Conservation (phyloP, 2,329 filamentous ascomycete species). For the Colletotrichum eremochloae region DNA sequence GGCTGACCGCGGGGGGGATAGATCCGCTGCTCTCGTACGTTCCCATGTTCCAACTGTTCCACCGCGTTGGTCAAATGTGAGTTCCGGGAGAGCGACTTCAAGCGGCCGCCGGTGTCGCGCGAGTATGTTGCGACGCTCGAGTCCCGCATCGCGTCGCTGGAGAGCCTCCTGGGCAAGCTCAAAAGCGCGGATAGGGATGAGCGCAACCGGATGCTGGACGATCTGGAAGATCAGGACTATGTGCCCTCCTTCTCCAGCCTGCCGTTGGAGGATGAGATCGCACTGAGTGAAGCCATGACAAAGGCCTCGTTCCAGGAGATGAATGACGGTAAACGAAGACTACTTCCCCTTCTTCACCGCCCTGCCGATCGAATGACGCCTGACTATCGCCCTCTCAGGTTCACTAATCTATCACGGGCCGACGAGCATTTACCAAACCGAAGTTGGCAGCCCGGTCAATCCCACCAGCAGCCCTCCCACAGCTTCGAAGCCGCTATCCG, state of each 20-base stretch:
- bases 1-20: constrained; percentile 1
- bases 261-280: constrained; percentile 17
- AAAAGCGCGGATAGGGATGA: constrained; percentile 49
- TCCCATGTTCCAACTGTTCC: constrained; percentile 42
- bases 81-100: constrained; percentile 41
- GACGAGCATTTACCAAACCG: constrained; percentile 47
- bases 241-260: constrained; percentile 22
- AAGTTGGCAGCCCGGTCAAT: neutral
- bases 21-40: constrained; percentile 44
- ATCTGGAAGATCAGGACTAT: constrained; percentile 50
- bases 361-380: neutral
- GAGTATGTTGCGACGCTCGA: constrained; percentile 48
- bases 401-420: constrained; percentile 43
- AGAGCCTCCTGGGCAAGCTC: constrained; percentile 46
- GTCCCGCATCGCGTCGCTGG: constrained; percentile 46
- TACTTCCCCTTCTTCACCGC: neutral
- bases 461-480: neutral
- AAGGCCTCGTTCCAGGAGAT: constrained; percentile 38
- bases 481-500: neutral
- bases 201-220: constrained; percentile 49
- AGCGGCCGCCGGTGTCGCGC: constrained; percentile 42
- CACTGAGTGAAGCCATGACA: constrained; percentile 28
- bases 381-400: neutral
- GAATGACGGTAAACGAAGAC: constrained; percentile 6
- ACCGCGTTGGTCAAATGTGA: constrained; percentile 38